Conservation (phyloP, 1,139 yeast species). For the Kodamaea arcana region DNA sequence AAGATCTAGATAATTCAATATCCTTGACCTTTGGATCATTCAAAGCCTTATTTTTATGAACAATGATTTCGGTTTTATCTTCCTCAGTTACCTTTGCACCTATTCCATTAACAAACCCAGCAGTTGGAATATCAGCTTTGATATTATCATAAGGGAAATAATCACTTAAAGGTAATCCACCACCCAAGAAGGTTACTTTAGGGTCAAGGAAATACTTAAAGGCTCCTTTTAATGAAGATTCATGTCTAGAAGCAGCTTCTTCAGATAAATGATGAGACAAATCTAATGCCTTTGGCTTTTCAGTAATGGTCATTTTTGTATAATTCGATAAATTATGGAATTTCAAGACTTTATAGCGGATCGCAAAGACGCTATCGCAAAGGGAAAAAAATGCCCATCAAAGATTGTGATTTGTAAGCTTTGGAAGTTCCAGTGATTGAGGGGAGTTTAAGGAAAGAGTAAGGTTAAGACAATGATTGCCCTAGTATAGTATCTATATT, state of each 20-base stretch:
- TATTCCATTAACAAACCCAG: slow-evolving; percentile 74
- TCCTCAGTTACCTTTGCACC: slow-evolving; percentile 57
- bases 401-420: background rate
- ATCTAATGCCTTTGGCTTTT: slow-evolving; percentile 49
- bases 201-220: slow-evolving; percentile 74
- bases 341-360: background rate
- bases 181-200: slow-evolving; percentile 83
- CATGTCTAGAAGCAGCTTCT: slow-evolving; percentile 73
- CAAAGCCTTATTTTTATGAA: slow-evolving; percentile 38
- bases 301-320: slow-evolving; percentile 4
- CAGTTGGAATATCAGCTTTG: slow-evolving; percentile 64
- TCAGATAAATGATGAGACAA: slow-evolving; percentile 69
- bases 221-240: slow-evolving; percentile 80
- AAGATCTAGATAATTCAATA: slow-evolving; percentile 74
- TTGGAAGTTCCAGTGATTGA: background rate
- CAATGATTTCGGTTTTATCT: slow-evolving; percentile 42
- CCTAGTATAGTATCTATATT: too few species aligned
- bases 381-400: background rate
- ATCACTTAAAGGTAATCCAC: slow-evolving; percentile 88
- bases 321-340: too few species aligned
- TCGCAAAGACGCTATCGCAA: background rate
- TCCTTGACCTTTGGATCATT: slow-evolving; percentile 43
- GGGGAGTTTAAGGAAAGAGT: background rate
- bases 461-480: too few species aligned
- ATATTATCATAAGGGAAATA: slow-evolving; percentile 88